A percentile compares a stretch with the other conserved stretches of the same genome.
Evolutionary conservation across 176 grass and related monocot genomes (phyloP).

Genomic region (Sorghum bicolor): Sorghum_bicolor_NCBIv3 NC_012872.2:4054501-4055000

Average conservation of each 20-base stretch:
- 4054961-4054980: not conserved
- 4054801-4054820: not conserved
- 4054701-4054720: not conserved
- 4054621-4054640: conserved; percentile 17
- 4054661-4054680: not conserved
- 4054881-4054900: not conserved
- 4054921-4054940: not conserved
- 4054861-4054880: not conserved
- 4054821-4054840: not conserved
- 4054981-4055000: not conserved
- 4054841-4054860: not conserved
- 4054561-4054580: conserved; percentile 67
- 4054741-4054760: not conserved
- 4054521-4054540: conserved; percentile 55
- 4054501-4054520: conserved; percentile 64
- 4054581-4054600: conserved; percentile 68
- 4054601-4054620: conserved; percentile 42
- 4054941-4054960: not conserved
- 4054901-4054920: not conserved
- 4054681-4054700: not conserved
- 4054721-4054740: not conserved
- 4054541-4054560: conserved; percentile 45
- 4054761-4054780: not conserved
- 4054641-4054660: not conserved
- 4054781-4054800: not conserved